Evolutionary conservation across 2,329 filamentous ascomycete species (phyloP).

Genomic region (Grosmannia huntii): DNA sequence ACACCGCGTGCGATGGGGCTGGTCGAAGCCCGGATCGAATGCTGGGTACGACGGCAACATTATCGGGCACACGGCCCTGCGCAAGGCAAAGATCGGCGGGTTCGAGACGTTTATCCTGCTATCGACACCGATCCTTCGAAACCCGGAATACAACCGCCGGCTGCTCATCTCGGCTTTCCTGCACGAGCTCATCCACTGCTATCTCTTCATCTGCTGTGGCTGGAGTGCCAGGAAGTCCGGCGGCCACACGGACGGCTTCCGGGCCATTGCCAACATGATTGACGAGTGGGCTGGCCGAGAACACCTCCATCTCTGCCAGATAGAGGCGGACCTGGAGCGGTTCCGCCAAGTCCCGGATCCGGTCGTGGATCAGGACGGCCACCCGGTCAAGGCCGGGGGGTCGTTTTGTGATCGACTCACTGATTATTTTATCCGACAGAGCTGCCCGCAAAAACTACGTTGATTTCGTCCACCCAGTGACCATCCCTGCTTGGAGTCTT

Average conservation of each 20-base stretch:
- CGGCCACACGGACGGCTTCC: conserved; percentile 49
- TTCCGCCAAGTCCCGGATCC: conserved; percentile 7
- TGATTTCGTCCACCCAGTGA: neutral
- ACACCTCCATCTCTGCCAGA: conserved; percentile 41
- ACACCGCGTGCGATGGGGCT: conserved; percentile 49
- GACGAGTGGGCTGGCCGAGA: conserved; percentile 47
- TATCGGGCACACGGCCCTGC: conserved; percentile 50
- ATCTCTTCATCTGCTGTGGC: conserved; percentile 49
- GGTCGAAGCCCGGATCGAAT: conserved; percentile 37
- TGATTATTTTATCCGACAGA: neutral
- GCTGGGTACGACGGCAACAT: conserved; percentile 39
- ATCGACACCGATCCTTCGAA: conserved; percentile 44
- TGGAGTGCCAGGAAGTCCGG: conserved; percentile 41
- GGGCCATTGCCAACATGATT: conserved; percentile 44
- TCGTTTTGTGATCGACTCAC: neutral
- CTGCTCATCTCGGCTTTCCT: conserved; percentile 52
- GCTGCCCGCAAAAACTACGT: neutral
- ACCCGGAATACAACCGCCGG: conserved; percentile 42
- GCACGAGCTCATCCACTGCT: conserved; percentile 56
- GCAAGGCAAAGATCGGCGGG: conserved; percentile 32
- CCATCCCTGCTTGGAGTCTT: neutral
- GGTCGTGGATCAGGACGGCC: neutral
- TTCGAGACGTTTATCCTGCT: conserved; percentile 52
- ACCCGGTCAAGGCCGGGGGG: neutral
- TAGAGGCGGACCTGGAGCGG: conserved; percentile 44